Evolutionary conservation across 257 asterid genomes (phyloP), one percentile per base, ranked within the genome.

Genomic region (Nicotiana sylvestris): DNA sequence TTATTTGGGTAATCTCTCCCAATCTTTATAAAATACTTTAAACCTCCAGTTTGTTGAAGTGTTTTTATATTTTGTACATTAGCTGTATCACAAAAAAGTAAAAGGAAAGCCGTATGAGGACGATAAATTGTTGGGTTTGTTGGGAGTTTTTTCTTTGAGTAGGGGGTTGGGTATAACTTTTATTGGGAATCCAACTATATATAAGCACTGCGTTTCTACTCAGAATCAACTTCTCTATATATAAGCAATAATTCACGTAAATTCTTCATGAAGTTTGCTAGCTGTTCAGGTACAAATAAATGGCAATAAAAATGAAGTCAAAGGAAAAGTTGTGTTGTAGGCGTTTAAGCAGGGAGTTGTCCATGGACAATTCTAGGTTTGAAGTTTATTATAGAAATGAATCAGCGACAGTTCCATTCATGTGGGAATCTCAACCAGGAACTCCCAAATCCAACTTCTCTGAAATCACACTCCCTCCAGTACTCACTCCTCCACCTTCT

Each of bases 401-500:
- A 11, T 30, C 83, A 1, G 81, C 78, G 1, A 84, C 82, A 10
- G 30, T 87, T 74, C 88, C 90, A 7, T 87, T 87, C 81, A 32
- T 15, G 33, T 87, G 90, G 88, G 90, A 87, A 70, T 85, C 90
- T 27, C 80, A 43, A n/a, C 90, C 88, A 0, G 88, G 90, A 9
- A 87, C 88, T 1, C 90, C 90, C 37, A 87, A 85, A 60, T 10
- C 69, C 18, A 81, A 51, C 37, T 70, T 58, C 33, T 9, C 70
- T 5, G 83, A 81, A 69, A 77, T 76, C 5, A 68, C 66, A 27
- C 66, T 81, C 25, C 90, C 87, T 10, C 88, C 88, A 33, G 6
- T 33, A 10, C 88, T 87, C 76, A 85, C 90, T 15, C 90, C 90
- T 13, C 90, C 90, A 15, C 90, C 90, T 11, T 85, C 90, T 9